A percentile compares a stretch with the other conserved stretches of the same genome.
These are phyloP conservation scores for Fusarium devonianum DNA, from an alignment of 2,329 filamentous ascomycete species.

Conservation along the genomic window DNA sequence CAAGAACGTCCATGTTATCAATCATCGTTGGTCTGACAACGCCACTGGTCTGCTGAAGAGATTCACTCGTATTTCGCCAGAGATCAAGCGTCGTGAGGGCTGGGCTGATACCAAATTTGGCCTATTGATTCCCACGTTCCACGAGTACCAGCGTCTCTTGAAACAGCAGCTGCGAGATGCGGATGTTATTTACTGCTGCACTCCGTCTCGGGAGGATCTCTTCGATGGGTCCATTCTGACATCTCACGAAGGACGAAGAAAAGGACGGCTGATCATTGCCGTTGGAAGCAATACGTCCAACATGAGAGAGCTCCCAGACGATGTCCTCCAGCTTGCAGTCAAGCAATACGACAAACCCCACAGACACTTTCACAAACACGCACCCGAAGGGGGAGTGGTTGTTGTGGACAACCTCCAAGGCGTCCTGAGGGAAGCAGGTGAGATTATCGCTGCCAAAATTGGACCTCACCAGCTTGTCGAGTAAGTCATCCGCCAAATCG, in stretches of 20 bases:
- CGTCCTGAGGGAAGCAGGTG: slow-evolving; percentile 83
- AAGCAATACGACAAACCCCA: slow-evolving; percentile 53
- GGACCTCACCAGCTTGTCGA: slow-evolving; percentile 81
- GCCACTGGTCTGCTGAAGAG: slow-evolving; percentile 60
- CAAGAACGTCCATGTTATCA: slow-evolving; percentile 83
- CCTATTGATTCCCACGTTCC: slow-evolving; percentile 72
- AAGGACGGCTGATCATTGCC: slow-evolving; percentile 75
- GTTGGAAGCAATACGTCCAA: slow-evolving; percentile 73
- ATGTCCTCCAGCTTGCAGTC: slow-evolving; percentile 71
- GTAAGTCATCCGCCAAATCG: slow-evolving; percentile 51
- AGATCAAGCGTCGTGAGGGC: slow-evolving; percentile 63
- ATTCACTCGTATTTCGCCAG: slow-evolving; percentile 53
- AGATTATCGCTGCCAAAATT: slow-evolving; percentile 81
- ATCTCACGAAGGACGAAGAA: slow-evolving; percentile 71
- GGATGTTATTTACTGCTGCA: slow-evolving; percentile 89
- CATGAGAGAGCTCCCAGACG: slow-evolving; percentile 85
- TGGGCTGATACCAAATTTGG: slow-evolving; percentile 73
- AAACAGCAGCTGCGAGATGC: slow-evolving; percentile 74
- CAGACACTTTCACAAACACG: slow-evolving; percentile 72
- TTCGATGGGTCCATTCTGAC: slow-evolving; percentile 80
- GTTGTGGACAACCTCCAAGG: slow-evolving; percentile 81
- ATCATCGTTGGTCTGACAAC: slow-evolving; percentile 70
- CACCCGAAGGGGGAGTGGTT: slow-evolving; percentile 68
- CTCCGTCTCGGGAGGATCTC: slow-evolving; percentile 74
- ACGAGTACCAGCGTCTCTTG: slow-evolving; percentile 70